Conservation (phyloP, 1,139 yeast genomes). For the Blastobotrys apis region DNA sequence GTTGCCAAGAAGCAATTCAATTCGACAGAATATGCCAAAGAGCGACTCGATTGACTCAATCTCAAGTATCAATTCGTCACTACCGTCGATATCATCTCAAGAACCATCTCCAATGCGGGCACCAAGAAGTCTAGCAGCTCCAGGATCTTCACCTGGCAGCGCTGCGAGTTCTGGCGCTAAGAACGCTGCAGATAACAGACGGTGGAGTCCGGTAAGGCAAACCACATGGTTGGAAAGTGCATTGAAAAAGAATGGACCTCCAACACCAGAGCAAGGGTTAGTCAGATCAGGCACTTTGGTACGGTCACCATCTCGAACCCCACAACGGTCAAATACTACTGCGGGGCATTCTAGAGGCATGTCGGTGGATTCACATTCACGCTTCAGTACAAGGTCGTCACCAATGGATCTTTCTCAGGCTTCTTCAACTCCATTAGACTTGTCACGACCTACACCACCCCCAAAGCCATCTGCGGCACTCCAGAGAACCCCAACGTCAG, state of each 20-base stretch:
- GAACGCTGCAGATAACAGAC: slow-evolving; percentile 16
- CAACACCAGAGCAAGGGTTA: slow-evolving; percentile 19
- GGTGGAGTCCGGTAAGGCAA: slow-evolving; percentile 29
- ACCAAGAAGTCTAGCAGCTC: background rate
- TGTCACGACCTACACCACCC: background rate
- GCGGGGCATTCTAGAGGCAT: slow-evolving; percentile 5
- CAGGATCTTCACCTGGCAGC: background rate
- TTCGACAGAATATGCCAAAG: slow-evolving; percentile 8
- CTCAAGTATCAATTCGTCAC: background rate
- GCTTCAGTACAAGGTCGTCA: no score
- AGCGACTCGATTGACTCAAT: slow-evolving; percentile 14
- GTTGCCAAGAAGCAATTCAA: background rate
- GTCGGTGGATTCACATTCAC: slow-evolving; percentile 11
- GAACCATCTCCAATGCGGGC: slow-evolving; percentile 6
- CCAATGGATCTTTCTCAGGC: slow-evolving; percentile 11
- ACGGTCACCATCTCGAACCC: slow-evolving; percentile 18
- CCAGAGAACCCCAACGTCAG: background rate
- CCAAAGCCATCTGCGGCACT: background rate
- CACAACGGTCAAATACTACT: background rate
- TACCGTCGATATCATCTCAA: background rate
- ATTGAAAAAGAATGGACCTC: slow-evolving; percentile 24
- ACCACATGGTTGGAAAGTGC: slow-evolving; percentile 34
- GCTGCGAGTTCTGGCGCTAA: background rate
- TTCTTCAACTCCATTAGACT: background rate
- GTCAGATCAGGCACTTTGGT: slow-evolving; percentile 16